Conservation (phyloP, 148 eudicot genomes). For the Rhododendron mucronatum region DNA sequence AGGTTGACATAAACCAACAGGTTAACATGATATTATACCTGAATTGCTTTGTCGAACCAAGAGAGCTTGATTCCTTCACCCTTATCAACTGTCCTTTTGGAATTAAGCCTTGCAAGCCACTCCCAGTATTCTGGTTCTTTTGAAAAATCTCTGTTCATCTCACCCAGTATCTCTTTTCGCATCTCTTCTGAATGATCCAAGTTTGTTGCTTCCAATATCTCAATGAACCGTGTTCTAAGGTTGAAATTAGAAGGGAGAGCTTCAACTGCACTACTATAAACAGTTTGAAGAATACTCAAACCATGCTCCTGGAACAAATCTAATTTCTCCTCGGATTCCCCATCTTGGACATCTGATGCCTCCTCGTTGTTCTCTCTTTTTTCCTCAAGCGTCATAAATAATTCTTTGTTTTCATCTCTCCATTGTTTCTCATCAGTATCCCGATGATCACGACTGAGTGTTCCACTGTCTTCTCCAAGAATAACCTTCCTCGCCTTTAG, state of each 20-base stretch:
- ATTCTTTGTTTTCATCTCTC: conserved; percentile 75
- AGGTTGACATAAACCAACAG: not conserved
- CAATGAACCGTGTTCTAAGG: conserved; percentile 63
- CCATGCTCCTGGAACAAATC: conserved; percentile 59
- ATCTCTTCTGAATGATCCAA: conserved; percentile 71
- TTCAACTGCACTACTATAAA: conserved; percentile 59
- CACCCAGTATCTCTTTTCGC: conserved; percentile 57
- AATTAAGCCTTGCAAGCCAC: conserved; percentile 62
- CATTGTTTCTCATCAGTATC: conserved; percentile 51
- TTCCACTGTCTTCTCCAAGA: conserved; percentile 68
- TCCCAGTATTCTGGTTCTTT: conserved; percentile 68
- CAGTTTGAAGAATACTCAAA: conserved; percentile 47
- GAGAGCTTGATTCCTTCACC: conserved; percentile 23
- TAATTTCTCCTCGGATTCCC: conserved; percentile 36
- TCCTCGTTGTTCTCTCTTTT: conserved; percentile 29
- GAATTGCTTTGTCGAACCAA: conserved; percentile 49
- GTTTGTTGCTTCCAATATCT: conserved; percentile 63
- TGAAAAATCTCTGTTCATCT: conserved; percentile 70
- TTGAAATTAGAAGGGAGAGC: conserved; percentile 66
- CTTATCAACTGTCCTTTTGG: conserved; percentile 20
- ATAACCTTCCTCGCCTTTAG: conserved; percentile 68
- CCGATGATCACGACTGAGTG: conserved; percentile 34
- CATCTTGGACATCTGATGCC: conserved; percentile 28
- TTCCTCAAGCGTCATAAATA: conserved; percentile 60
- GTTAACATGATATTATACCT: conserved; percentile 32